Evolutionary conservation across 768 basidiomycete species (phyloP), one percentile per base, ranked within the genome.

Genomic region (Hysterangium stoloniferum): DNA sequence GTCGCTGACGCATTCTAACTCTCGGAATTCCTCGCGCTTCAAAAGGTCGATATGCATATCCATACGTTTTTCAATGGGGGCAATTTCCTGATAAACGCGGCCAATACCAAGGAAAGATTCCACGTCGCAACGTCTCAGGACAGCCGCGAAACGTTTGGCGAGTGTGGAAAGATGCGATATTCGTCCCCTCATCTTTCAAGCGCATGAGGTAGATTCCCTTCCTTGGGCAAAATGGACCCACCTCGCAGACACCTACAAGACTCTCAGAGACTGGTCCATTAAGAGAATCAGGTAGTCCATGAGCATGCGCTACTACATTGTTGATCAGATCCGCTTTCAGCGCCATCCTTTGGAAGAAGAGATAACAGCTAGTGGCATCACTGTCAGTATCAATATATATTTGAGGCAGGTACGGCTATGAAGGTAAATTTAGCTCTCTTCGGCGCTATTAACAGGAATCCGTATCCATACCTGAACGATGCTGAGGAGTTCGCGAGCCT

Each of bases 221-320:
- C 42, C 31, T 12, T 31, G 53, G 45, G 22, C n/a, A 11, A 53
- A 35, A 35, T n/a, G 24, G 27, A 59, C 74, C 27, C 54, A 87
- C 89, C 75, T 98, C 95, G 66, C 95, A 98, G 32, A 96, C 81
- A 15, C 90, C 90, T n/a, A 96, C 92, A 11, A 97, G 74, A 1
- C 74, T 76, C 47, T 96, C 94, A 0, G 90, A 84, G 0, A 92
- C 85, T 34, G 79, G 71, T 0, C 83, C 81, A 55, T 84, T 87
- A 20, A 98, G 78, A 3, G 88, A 80, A 33, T 91, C 89, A 5
- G 93, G 90, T 27, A 99, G 68, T 31, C 79, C 78, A 60, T 97
- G 87, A 13, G 80, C 78, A 55, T 90, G 84, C 1, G 85, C 89
- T 31, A 94, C 82, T 49, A 90, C 77, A 11, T 68, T 75, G 59